A percentile compares a stretch with the other conserved stretches of the same genome.
Evolutionary conservation across 306 rosid species (phyloP).

Genomic region (Senna tora): DNA sequence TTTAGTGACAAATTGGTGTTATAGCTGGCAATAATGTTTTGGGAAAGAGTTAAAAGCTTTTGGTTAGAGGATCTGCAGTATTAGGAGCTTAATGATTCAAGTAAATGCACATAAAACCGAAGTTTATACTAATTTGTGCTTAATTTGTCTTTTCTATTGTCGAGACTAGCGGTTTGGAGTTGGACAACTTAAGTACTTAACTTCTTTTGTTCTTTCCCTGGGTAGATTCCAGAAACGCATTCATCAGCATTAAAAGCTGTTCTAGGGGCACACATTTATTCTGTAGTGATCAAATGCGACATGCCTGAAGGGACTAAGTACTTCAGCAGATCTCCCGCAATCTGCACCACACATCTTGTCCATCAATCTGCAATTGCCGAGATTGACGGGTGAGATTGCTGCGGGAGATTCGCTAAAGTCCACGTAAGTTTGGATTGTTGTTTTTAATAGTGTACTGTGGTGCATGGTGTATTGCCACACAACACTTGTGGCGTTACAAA

Average conservation of each 20-base stretch:
- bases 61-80: not conserved
- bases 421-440: no score
- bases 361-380: no score
- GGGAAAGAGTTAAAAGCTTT: conserved; percentile 3
- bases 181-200: not conserved
- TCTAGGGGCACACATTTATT: conserved; percentile 12
- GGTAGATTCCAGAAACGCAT: conserved; percentile 20
- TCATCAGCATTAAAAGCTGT: not conserved
- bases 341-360: no score
- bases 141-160: not conserved
- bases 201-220: not conserved
- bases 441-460: no score
- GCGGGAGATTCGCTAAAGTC: no score
- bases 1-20: not conserved
- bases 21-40: conserved; percentile 17
- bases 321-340: no score
- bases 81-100: conserved; percentile 30
- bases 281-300: conserved; percentile 14
- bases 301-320: not conserved
- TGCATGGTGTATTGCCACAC: no score
- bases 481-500: no score
- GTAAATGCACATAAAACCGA: conserved; percentile 1
- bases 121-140: not conserved
- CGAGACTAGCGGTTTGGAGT: not conserved
- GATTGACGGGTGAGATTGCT: no score